phyloP scores from a whole-genome alignment of 495 filamentous ascomycete genomes.

The Apiosordaria backusii region DNA sequence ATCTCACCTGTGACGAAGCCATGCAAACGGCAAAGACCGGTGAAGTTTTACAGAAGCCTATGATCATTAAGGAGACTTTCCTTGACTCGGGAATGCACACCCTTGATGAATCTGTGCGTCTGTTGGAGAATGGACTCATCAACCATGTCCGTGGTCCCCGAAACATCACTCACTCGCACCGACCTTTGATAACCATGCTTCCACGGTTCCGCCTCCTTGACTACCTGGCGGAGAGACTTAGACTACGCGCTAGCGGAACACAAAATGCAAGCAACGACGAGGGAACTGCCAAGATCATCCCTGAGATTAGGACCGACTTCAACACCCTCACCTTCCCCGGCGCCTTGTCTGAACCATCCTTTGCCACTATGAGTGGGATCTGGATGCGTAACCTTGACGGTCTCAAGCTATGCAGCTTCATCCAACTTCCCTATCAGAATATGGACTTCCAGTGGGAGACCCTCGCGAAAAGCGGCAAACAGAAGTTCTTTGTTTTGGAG shows the following conservation, averaged over 20 bases:
- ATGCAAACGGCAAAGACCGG: background rate
- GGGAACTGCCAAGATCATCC: no score
- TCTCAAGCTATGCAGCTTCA: background rate
- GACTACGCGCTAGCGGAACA: background rate
- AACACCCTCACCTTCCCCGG: background rate
- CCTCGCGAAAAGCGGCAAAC: background rate
- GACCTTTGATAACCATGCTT: background rate
- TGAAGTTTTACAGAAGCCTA: background rate
- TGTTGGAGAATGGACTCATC: background rate
- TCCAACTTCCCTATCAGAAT: background rate
- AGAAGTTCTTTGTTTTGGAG: background rate
- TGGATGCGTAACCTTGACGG: background rate
- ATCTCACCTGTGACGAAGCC: conserved; percentile 2
- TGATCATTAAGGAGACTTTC: conserved; percentile 5
- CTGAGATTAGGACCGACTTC: background rate
- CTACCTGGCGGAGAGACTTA: background rate
- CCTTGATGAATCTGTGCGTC: background rate
- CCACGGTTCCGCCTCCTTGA: conserved; percentile 7
- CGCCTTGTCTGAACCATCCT: background rate
- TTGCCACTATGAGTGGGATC: background rate
- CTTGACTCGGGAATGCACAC: conserved; percentile 5
- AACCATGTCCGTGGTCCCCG: background rate
- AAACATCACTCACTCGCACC: conserved; percentile 1
- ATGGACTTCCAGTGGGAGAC: background rate
- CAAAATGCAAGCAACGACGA: no score